A percentile compares a stretch with the other conserved stretches of the same genome.
phyloP scores from a whole-genome alignment of 2,329 filamentous ascomycete genomes.

The Talaromyces sp. region DNA sequence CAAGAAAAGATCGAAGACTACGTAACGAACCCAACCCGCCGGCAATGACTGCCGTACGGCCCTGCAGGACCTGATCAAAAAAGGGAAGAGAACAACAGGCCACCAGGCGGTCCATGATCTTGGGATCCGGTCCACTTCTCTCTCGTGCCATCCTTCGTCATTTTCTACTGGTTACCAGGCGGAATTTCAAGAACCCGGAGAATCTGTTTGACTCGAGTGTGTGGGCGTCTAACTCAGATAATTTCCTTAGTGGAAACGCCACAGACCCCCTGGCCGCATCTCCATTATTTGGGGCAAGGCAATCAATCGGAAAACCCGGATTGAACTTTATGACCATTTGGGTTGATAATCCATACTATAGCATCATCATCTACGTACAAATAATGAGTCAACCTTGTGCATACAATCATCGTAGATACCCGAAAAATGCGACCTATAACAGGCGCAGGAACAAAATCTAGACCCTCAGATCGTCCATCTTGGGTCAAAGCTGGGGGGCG shows the following conservation, averaged over 20 bases:
- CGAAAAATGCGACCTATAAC: neutral
- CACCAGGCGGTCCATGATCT: neutral
- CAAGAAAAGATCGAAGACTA: neutral
- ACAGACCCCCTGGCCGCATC: neutral
- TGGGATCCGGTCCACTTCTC: constrained; percentile 3
- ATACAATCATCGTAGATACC: neutral
- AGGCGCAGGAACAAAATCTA: neutral
- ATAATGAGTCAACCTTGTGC: neutral
- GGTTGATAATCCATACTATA: neutral
- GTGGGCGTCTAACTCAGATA: neutral
- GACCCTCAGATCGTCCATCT: neutral
- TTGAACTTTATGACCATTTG: neutral
- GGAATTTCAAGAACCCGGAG: neutral
- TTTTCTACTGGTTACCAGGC: constrained; percentile 10
- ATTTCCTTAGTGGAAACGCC: neutral
- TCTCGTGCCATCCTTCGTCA: neutral
- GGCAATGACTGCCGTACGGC: neutral
- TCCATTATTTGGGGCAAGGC: neutral
- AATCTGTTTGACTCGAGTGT: neutral
- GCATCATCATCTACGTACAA: neutral
- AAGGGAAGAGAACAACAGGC: neutral
- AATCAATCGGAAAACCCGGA: constrained; percentile 1
- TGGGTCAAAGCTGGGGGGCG: neutral
- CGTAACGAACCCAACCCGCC: neutral
- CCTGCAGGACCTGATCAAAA: constrained; percentile 1